Evolutionary conservation across 2,329 filamentous ascomycete genomes (phyloP), one percentile per base, ranked within the genome.

Genomic region (Pseudogymnoascus sp.): DNA sequence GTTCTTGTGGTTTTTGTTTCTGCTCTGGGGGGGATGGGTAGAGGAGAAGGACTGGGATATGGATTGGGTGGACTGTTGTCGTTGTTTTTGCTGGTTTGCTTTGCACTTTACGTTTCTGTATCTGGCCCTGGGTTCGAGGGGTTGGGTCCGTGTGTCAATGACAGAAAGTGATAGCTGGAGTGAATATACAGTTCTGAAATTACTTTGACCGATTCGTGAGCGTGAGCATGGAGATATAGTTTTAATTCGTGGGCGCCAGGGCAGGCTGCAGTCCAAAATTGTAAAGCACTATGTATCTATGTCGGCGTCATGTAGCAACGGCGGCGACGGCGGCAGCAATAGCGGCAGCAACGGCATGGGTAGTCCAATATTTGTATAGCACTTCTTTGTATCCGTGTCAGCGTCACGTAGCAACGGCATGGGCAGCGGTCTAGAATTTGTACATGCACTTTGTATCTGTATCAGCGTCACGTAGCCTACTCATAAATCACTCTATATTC

Each of bases 181-280:
- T 35, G 50, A 56, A 56, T 56, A 56, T 56, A 56, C 50, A 56
- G 16, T 35, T 33, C 50, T 56, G 50, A 56, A 33, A 56, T 56
- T 33, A 56, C 28, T 35, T 53, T 53, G n/a, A 6, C 10, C 5
- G 3, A 33, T 35, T 56, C 11, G 28, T 56, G n/a, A 33, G 6
- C 12, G 10, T 56, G 50, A 33, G 26, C 4, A 8, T 53, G 16
- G 28, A 22, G 28, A 56, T 56, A 4, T 1, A 10, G 2, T 19
- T 11, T 24, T 16, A 11, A 31, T 35, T 14, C 6, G 4, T 11
- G 4, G 5, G 8, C n/a, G 31, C 4, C 10, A 2, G 31, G 8
- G 10, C 7, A 8, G 8, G 7, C 28, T 2, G 28, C 28, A 31
- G 31, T 33, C 31, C 31, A 33, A 33, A 33, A 3, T 33, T 33